Conservation (phyloP, 495 filamentous ascomycete species). For the Hypoxylon fragiforme region DNA sequence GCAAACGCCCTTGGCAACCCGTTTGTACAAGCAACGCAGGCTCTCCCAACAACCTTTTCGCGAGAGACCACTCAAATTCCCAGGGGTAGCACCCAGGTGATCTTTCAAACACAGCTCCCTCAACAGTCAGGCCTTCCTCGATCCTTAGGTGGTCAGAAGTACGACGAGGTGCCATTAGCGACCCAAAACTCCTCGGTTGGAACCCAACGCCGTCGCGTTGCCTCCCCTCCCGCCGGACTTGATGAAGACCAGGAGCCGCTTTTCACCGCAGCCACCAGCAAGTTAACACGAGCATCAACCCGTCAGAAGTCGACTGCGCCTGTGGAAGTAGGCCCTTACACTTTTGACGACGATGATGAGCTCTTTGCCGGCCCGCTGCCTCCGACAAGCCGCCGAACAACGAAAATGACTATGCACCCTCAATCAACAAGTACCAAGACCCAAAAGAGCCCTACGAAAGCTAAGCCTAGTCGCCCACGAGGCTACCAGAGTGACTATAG, state of each 20-base stretch:
- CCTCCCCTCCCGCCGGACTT: slow-evolving; percentile 10
- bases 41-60: slow-evolving; percentile 19
- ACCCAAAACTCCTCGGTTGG: slow-evolving; percentile 10
- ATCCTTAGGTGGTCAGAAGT: not conserved
- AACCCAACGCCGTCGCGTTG: slow-evolving; percentile 5
- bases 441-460: slow-evolving; percentile 25
- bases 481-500: slow-evolving; percentile 67
- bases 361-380: slow-evolving; percentile 40
- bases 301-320: slow-evolving; percentile 10
- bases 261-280: slow-evolving; percentile 16
- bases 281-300: slow-evolving; percentile 2
- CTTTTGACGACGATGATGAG: slow-evolving; percentile 40
- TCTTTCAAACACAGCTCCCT: slow-evolving; percentile 52
- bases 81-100: slow-evolving; percentile 49
- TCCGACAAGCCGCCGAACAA: slow-evolving; percentile 12
- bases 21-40: slow-evolving; percentile 34
- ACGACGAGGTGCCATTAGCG: slow-evolving; percentile 3
- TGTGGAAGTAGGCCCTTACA: slow-evolving; percentile 13
- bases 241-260: slow-evolving; percentile 22
- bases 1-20: slow-evolving; percentile 11
- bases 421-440: slow-evolving; percentile 16
- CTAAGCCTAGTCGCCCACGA: slow-evolving; percentile 24
- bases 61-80: slow-evolving; percentile 36
- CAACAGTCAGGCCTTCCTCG: slow-evolving; percentile 8
- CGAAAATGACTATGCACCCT: slow-evolving; percentile 40